A percentile compares a stretch with the other conserved stretches of the same genome.
phyloP scores from a whole-genome alignment of 2,329 filamentous ascomycete genomes.

The Colletotrichum costaricense region DNA sequence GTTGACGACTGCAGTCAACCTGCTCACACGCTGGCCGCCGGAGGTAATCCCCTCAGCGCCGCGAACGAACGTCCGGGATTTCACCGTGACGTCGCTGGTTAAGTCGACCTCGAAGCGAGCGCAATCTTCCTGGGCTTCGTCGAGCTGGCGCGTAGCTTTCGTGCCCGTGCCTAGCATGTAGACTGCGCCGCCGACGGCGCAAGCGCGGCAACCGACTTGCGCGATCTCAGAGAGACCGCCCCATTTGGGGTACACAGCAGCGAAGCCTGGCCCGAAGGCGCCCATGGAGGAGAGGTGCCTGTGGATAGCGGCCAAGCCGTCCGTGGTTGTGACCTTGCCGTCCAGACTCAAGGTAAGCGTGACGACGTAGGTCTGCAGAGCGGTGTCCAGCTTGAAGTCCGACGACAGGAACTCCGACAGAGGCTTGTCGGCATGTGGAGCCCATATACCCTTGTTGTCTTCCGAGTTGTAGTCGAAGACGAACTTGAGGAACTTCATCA shows the following conservation, averaged over 20 bases:
- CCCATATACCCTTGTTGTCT: constrained; percentile 67
- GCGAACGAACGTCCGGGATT: constrained; percentile 64
- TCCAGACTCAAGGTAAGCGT: constrained; percentile 81
- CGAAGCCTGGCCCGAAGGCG: constrained; percentile 88
- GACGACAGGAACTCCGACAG: constrained; percentile 70
- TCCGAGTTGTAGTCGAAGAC: constrained; percentile 77
- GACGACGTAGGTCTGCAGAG: constrained; percentile 70
- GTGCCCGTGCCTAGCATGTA: constrained; percentile 87
- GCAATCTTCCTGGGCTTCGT: constrained; percentile 40
- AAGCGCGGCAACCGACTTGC: constrained; percentile 90
- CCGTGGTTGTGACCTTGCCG: constrained; percentile 68
- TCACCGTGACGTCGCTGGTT: constrained; percentile 68
- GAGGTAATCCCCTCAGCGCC: constrained; percentile 47
- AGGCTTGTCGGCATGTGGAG: constrained; percentile 62
- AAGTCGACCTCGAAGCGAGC: constrained; percentile 59
- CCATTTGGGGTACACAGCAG: constrained; percentile 92
- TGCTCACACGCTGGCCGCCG: constrained; percentile 57
- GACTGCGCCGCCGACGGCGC: constrained; percentile 89
- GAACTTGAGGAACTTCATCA: constrained; percentile 96
- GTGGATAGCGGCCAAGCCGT: constrained; percentile 79
- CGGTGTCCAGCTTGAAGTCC: constrained; percentile 75
- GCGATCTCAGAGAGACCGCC: constrained; percentile 89
- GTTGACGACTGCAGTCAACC: constrained; percentile 76
- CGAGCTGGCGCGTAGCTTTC: constrained; percentile 43
- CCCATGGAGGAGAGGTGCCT: constrained; percentile 89